Percentiles rank a stretch among this genome's conserved stretches.
phyloP scores from a whole-genome alignment of 306 rosid genomes.

The Citrullus colocynthis region DNA sequence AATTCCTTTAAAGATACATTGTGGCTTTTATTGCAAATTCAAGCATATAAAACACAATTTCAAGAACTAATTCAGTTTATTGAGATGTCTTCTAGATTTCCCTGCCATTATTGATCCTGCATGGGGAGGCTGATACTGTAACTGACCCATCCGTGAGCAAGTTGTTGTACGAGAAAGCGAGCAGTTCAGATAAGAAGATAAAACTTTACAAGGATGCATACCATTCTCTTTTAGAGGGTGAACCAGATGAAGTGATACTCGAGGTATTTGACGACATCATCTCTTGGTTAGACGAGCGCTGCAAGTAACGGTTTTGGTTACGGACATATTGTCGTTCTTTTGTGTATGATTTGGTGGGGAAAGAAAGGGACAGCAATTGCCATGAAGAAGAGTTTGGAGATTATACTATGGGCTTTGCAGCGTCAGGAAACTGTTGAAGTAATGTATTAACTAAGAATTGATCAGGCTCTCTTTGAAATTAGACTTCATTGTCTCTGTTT shows the following conservation, averaged over 20 bases:
- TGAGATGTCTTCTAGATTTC: conserved; percentile 41
- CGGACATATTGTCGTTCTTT: neutral
- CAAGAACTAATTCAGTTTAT: neutral
- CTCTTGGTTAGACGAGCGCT: conserved; percentile 61
- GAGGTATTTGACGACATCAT: conserved; percentile 48
- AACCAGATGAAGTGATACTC: conserved; percentile 60
- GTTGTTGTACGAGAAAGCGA: conserved; percentile 62
- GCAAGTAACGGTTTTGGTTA: neutral
- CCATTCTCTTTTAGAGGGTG: conserved; percentile 91
- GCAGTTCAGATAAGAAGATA: conserved; percentile 61
- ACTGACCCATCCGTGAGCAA: conserved; percentile 92
- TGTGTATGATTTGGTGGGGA: neutral
- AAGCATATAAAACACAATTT: neutral
- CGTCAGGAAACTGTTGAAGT: neutral
- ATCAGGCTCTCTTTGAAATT: neutral
- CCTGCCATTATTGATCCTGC: conserved; percentile 73
- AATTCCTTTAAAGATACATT: neutral
- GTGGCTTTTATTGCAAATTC: neutral
- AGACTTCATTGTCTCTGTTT: neutral
- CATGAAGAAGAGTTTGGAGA: neutral
- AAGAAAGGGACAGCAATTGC: neutral
- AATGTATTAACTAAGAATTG: neutral
- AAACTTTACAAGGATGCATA: conserved; percentile 59
- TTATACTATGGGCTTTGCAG: neutral
- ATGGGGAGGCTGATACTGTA: conserved; percentile 77